Base-by-base conservation (phyloP, 306 rosid genomes). In the Cicer judaicum region DNA sequence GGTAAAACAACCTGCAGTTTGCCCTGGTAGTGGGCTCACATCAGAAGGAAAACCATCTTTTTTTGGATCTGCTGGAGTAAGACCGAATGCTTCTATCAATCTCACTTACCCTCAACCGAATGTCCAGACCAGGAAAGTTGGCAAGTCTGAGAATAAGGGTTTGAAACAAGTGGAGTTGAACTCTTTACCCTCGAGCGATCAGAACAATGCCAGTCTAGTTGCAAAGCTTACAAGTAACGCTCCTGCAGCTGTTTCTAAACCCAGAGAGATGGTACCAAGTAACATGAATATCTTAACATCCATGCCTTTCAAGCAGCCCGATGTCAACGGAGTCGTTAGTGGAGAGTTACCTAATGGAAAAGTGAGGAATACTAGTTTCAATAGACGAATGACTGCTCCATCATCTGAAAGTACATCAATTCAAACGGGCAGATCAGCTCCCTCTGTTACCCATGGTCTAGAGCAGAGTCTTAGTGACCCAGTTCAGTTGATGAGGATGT, bases 381-480 rank as follows among this genome's bases (percentile, higher is more conserved):
- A 86, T 68, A 85, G 77, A 81, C 88, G 80, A 73, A 75, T 72
- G 79, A 81, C 79, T 72, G 76, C 64, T 67, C 80, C 84, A 34
- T 79, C 96, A 68, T 83, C 98, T 73, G 91, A 86, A 67, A 77
- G 79, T 56, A 77, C 84, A 34, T 78, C 92, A 50, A 77, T 80
- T 74, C 96, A 87, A 70, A 62, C 79, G 18, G 91, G 72, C 49
- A 85, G 88, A 82, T 78, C 83, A 19, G 70, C 85, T 76, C 78
- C 91, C 9, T 71, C 79, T 72, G 85, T 81, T 85, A 40, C 88
- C 47, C 92, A 73, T 68, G 92, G 86, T 63, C 94, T 79, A 68
- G 98, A 87, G 75, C 90, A 82, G 78, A 81, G 70, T 82, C 87
- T 87, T 24, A 75, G 77, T n/a, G 97, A 94, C 73, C 96, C 98